Conservation (phyloP, 768 basidiomycete genomes). For the Trametes maxima region DNA sequence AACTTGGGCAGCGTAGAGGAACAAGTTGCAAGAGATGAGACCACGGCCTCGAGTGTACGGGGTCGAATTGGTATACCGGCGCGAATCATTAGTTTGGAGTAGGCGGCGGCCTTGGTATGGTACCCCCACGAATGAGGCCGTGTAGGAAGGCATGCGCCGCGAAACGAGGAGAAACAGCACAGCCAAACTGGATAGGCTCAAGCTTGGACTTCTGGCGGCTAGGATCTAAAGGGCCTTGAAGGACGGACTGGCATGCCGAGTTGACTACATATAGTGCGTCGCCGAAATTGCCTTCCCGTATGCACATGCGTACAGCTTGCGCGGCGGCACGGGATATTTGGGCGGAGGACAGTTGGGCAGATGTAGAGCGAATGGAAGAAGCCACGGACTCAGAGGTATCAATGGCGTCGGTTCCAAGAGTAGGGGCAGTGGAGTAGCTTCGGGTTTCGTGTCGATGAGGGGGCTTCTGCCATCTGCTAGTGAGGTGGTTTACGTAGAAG, state of each 20-base stretch:
- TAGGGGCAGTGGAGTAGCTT: background rate
- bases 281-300: constrained; percentile 42
- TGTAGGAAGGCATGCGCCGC: constrained; percentile 68
- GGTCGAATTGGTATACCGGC: constrained; percentile 53
- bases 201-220: constrained; percentile 31
- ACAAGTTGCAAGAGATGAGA: constrained; percentile 33
- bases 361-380: constrained; percentile 1
- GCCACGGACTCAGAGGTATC: background rate
- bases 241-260: constrained; percentile 49
- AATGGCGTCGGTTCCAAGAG: background rate
- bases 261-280: constrained; percentile 63
- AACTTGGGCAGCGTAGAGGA: constrained; percentile 19
- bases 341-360: constrained; percentile 23
- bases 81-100: constrained; percentile 55
- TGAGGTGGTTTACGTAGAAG: too few species aligned
- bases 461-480: too few species aligned
- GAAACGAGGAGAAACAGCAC: constrained; percentile 57
- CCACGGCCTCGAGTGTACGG: constrained; percentile 51
- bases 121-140: constrained; percentile 57
- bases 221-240: constrained; percentile 20
- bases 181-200: constrained; percentile 51
- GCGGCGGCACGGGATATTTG: constrained; percentile 44
- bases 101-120: constrained; percentile 47
- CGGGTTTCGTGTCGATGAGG: too few species aligned
- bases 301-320: constrained; percentile 51